Base-by-base conservation (phyloP, 495 filamentous ascomycete genomes). In the Penicillium roqueforti region DNA sequence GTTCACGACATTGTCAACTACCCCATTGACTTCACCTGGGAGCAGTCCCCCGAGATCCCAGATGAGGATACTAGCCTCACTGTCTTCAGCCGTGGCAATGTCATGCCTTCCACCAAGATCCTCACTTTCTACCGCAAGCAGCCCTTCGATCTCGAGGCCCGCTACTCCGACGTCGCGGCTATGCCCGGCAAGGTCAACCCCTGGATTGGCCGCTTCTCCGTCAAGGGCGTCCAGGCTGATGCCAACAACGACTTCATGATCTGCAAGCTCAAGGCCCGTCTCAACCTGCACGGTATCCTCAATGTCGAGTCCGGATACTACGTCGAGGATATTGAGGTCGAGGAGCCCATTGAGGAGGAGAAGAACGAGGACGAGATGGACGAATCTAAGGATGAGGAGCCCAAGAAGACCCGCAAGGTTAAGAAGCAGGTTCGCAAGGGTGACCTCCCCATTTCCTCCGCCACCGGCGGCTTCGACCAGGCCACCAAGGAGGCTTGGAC, bases 381-480 rank as follows among this genome's bases (percentile, higher is more conserved):
- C 36, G 88, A 92, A 52, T 63, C 79, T 29, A 80, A 83, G 56
- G 79, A 83, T 54, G 87, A 90, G 28, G 80, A 80, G 55, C 89
- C 89, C 72, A 89, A 90, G 64, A 96, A 96, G 87, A 96, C 84
- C 48, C 84, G 92, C 59, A 97, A 97, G 77, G 88, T 99, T 65
- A 97, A 96, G 89, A 99, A 97, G 83, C 95, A 97, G 76, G 87
- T 97, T 53, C 90, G 95, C 70, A 97, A 96, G 80, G 93, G 93
- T 59, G 95, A 97, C 56, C 81, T 99, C 47, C 91, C 93, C 41
- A 87, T 99, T 59, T 83, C 87, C 45, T 76, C 86, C 55, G 90
- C 84, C 54, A 96, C 91, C 18, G 80, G 89, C 20, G 86, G 90
- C 37, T 77, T 95, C 46, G 90, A 96, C 49, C 68, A 80, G 46